These are phyloP conservation scores for Pythium oligandrum DNA, from an alignment of 352 stramenopile species.

Conservation along the genomic window DNA sequence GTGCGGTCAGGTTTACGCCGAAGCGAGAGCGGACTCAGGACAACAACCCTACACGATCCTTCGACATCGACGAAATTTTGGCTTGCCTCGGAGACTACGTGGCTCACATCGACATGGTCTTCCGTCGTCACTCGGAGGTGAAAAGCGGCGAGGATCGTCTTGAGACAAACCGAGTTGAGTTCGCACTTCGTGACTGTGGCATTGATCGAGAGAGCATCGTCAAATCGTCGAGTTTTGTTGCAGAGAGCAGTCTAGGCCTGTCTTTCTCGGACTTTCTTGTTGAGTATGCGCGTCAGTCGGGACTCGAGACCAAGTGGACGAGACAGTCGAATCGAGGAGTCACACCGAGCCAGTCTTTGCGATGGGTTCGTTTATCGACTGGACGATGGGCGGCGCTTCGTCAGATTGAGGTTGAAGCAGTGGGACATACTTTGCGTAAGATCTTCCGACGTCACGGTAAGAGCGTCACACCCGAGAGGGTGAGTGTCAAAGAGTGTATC, in stretches of 20 bases:
- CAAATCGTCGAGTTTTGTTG: constrained; percentile 14
- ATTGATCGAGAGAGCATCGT: constrained; percentile 8
- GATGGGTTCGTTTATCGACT: neutral
- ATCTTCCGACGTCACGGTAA: too few species aligned
- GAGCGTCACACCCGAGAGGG: too few species aligned
- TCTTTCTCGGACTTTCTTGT: constrained; percentile 12
- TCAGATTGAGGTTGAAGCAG: neutral
- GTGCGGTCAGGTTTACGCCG: too few species aligned
- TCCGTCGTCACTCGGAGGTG: neutral
- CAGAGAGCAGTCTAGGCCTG: too few species aligned
- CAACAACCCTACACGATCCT: too few species aligned
- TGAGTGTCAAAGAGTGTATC: too few species aligned
- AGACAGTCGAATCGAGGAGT: neutral
- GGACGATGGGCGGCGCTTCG: neutral
- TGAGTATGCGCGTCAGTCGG: constrained; percentile 6
- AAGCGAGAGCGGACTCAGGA: too few species aligned
- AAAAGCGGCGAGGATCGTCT: too few species aligned
- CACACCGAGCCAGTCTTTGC: neutral
- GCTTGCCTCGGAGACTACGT: neutral
- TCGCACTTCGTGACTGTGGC: constrained; percentile 1
- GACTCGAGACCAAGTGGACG: constrained; percentile 3
- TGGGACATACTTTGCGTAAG: too few species aligned
- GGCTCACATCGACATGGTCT: neutral
- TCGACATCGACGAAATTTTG: too few species aligned
- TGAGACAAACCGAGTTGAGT: neutral